phyloP scores from a whole-genome alignment of 2,329 filamentous ascomycete species.

The Arthrobotrys entomopaga region DNA sequence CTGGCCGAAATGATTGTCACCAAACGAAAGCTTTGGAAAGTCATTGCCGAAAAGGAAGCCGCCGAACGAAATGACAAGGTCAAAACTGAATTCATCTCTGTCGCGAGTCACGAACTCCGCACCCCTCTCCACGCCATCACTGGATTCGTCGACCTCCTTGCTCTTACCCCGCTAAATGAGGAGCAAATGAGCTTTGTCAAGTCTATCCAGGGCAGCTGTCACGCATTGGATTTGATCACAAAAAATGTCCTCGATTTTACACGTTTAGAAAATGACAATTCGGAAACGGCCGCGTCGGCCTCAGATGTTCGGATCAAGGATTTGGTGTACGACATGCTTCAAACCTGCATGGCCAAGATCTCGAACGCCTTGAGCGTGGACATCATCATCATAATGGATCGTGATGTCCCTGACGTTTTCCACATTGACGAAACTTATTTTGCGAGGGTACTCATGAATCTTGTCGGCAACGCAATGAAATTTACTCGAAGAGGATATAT shows the following conservation, averaged over 20 bases:
- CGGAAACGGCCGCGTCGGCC: slow-evolving; percentile 37
- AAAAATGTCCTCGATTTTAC: slow-evolving; percentile 66
- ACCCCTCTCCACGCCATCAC: slow-evolving; percentile 72
- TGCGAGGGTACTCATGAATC: slow-evolving; percentile 70
- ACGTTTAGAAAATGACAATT: slow-evolving; percentile 46
- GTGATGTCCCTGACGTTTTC: slow-evolving; percentile 44
- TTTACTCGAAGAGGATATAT: slow-evolving; percentile 69
- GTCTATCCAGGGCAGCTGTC: slow-evolving; percentile 67
- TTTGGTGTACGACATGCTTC: slow-evolving; percentile 50
- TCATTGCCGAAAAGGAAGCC: slow-evolving; percentile 52
- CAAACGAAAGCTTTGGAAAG: slow-evolving; percentile 53
- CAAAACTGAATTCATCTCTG: slow-evolving; percentile 71
- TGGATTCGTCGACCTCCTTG: slow-evolving; percentile 67
- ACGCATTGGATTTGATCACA: slow-evolving; percentile 68
- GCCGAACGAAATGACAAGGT: slow-evolving; percentile 62
- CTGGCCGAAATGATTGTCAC: slow-evolving; percentile 53
- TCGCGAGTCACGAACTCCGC: slow-evolving; percentile 71
- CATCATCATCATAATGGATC: slow-evolving; percentile 46
- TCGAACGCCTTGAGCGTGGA: slow-evolving; percentile 50
- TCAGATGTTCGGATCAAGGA: slow-evolving; percentile 51
- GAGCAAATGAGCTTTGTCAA: slow-evolving; percentile 66
- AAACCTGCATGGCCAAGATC: slow-evolving; percentile 52
- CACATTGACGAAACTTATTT: slow-evolving; percentile 54
- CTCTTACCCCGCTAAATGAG: slow-evolving; percentile 66
- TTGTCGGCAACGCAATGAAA: slow-evolving; percentile 72